Evolutionary conservation across 176 grass and related monocot species (phyloP), one percentile per base, ranked within the genome.

Genomic region (Neostapfia colusana): DNA sequence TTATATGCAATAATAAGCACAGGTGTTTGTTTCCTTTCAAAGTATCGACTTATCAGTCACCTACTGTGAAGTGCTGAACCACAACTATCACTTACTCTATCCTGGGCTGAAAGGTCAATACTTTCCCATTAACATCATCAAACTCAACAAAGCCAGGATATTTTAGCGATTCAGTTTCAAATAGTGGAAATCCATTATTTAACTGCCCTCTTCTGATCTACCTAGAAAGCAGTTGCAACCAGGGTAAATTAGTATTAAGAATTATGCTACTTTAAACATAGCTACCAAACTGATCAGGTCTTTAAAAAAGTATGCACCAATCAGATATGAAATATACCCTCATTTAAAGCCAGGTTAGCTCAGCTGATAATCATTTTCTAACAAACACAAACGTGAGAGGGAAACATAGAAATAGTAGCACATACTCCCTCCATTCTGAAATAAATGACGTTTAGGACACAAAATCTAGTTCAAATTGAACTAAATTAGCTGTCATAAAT

Each of bases 81-180:
- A 48, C 45, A 48, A 48, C 34, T 34, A 27, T 21, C 65, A 46
- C 74, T 69, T 69, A 87, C 91, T n/a, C 91, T 86, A 85, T 87
- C 91, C 40, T 90, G 84, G 35, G 84, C 84, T 2, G 91, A 89
- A 76, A 93, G 8, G 87, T 90, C 34, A 93, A 78, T 37, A 93
- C 82, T 87, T 93, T 93, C 65, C 91, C 87, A 83, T 93, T 90
- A 69, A 93, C 87, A 87, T 93, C 91, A 83, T 85, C 85, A 77
- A 93, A 93, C 76, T 93, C 91, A 82, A 93, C 84, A 85, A 93
- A 93, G 31, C 91, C 91, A 85, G 91, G 91, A 83, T 86, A 88
- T 80, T 87, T 93, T 25, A 93, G 53, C 72, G 91, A 93, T 76
- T 93, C 87, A 5, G 87, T 82, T 83, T 90, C 87, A 44, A 93